Evolutionary conservation across 2,329 filamentous ascomycete genomes (phyloP).

Genomic region (Neurospora sp.): DNA sequence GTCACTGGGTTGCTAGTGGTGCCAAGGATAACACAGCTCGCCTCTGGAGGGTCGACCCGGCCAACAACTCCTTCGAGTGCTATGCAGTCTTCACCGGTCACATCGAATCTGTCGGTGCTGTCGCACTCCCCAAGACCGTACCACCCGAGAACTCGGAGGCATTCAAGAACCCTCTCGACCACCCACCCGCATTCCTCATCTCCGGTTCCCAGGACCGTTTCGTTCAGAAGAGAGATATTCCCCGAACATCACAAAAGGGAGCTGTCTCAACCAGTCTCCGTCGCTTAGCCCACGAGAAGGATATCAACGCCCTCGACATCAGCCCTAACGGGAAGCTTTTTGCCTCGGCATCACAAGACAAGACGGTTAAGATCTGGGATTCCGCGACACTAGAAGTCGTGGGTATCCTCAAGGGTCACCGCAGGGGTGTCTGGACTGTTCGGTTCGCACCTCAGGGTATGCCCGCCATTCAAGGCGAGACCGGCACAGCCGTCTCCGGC

Average conservation of each 20-base stretch:
- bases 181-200: constrained; percentile 76
- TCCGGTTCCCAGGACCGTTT: constrained; percentile 95
- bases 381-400: constrained; percentile 80
- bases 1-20: constrained; percentile 90
- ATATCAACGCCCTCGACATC: constrained; percentile 90
- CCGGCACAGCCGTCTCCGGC: constrained; percentile 55
- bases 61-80: constrained; percentile 52
- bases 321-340: constrained; percentile 70
- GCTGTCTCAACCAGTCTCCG: constrained; percentile 61
- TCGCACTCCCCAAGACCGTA: constrained; percentile 64
- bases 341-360: constrained; percentile 92
- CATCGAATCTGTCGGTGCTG: constrained; percentile 85
- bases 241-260: constrained; percentile 40
- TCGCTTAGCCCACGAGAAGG: constrained; percentile 94
- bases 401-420: constrained; percentile 85
- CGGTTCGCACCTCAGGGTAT: constrained; percentile 76
- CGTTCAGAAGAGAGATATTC: constrained; percentile 86
- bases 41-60: constrained; percentile 77
- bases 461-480: constrained; percentile 62
- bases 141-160: constrained; percentile 62
- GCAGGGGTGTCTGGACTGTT: constrained; percentile 91
- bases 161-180: constrained; percentile 60
- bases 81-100: constrained; percentile 67
- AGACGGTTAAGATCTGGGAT: constrained; percentile 95
- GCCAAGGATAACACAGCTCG: constrained; percentile 94